A percentile compares a stretch with the other conserved stretches of the same genome.
These are phyloP conservation scores for Megacollybia marginata DNA, from an alignment of 768 basidiomycete species.

Conservation along the genomic window DNA sequence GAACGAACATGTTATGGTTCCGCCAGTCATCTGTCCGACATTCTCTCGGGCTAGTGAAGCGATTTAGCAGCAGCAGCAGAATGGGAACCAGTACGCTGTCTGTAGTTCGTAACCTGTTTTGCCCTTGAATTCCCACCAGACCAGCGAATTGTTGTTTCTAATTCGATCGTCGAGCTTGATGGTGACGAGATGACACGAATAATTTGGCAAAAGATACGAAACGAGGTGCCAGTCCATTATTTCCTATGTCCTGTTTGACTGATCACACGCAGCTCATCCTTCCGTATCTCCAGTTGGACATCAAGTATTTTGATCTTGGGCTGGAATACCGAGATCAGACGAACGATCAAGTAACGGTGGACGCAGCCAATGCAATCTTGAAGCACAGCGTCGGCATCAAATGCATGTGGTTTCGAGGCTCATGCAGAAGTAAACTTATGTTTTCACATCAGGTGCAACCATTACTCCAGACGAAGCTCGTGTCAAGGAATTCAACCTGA, in stretches of 20 bases:
- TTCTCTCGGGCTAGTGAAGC: too few relatives aligned
- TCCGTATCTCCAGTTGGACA: slow-evolving; percentile 89
- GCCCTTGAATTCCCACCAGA: neutral
- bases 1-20: too few relatives aligned
- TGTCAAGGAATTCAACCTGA: slow-evolving; percentile 94
- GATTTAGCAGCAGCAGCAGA: too few relatives aligned
- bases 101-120: too few relatives aligned
- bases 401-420: slow-evolving; percentile 47
- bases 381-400: slow-evolving; percentile 97
- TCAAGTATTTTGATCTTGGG: slow-evolving; percentile 98
- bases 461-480: slow-evolving; percentile 98
- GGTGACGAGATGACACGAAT: slow-evolving; percentile 99
- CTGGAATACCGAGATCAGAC: slow-evolving; percentile 94
- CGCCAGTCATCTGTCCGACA: too few relatives aligned
- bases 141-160: neutral
- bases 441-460: slow-evolving; percentile 29
- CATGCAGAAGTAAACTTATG: too few relatives aligned
- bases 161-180: slow-evolving; percentile 42
- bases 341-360: slow-evolving; percentile 86
- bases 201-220: slow-evolving; percentile 97
- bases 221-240: slow-evolving; percentile 57
- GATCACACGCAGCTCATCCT: slow-evolving; percentile 67
- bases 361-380: slow-evolving; percentile 90
- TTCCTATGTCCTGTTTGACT: slow-evolving; percentile 1
- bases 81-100: too few relatives aligned